A percentile compares a stretch with the other conserved stretches of the same genome.
Conservation (phyloP, 2,329 filamentous ascomycete species). For the Aspergillus vadensis region DNA sequence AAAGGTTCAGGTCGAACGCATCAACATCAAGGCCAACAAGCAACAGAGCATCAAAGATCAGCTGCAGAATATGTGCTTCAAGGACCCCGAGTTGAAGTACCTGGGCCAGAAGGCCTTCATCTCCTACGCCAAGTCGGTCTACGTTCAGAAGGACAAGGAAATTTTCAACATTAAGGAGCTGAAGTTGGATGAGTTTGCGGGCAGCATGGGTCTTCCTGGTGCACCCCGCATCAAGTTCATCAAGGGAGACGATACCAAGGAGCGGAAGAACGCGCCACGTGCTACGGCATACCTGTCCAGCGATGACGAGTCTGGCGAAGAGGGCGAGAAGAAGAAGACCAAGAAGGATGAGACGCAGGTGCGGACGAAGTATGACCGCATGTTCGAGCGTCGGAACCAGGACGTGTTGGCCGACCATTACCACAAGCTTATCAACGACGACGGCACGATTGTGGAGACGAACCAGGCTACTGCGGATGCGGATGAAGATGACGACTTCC, state of each 20-base stretch:
- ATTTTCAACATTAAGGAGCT: slow-evolving; percentile 83
- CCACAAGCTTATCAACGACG: slow-evolving; percentile 74
- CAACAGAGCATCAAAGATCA: slow-evolving; percentile 82
- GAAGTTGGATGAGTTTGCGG: slow-evolving; percentile 81
- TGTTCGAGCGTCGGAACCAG: slow-evolving; percentile 97
- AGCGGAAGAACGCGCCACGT: slow-evolving; percentile 81
- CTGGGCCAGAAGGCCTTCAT: slow-evolving; percentile 95
- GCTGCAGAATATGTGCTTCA: slow-evolving; percentile 92
- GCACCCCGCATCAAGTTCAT: slow-evolving; percentile 91
- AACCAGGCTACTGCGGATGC: slow-evolving; percentile 53
- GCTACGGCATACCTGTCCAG: slow-evolving; percentile 63
- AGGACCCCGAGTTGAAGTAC: slow-evolving; percentile 91
- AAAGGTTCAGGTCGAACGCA: slow-evolving; percentile 83
- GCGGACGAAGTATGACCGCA: slow-evolving; percentile 92
- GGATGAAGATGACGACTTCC: slow-evolving; percentile 76
- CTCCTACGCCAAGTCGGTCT: slow-evolving; percentile 80
- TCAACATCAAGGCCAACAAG: slow-evolving; percentile 86
- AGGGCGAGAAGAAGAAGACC: slow-evolving; percentile 50
- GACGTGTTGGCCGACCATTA: slow-evolving; percentile 95
- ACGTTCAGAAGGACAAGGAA: slow-evolving; percentile 88
- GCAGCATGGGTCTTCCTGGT: slow-evolving; percentile 84
- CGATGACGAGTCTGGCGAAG: slow-evolving; percentile 54
- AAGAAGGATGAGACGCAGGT: slow-evolving; percentile 65
- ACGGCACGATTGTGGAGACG: slow-evolving; percentile 46
- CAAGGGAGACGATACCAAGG: slow-evolving; percentile 85